Evolutionary conservation across 208 protist genomes (phyloP), one percentile per base, ranked within the genome.

Genomic region (Acanthamoeba castellanii): DNA sequence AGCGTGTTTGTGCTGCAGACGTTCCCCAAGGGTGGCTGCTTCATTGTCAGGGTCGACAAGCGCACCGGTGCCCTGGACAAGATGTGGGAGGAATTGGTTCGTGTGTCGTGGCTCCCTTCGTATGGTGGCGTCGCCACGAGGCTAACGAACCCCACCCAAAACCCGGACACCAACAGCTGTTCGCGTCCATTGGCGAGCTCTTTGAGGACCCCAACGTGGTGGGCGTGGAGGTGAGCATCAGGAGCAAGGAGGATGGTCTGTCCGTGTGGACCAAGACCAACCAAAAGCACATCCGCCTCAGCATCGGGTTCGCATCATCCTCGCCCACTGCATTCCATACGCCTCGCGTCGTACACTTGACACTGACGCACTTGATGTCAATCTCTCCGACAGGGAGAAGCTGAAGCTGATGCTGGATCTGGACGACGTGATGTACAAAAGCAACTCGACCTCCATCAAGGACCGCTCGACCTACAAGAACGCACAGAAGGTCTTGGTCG

Each of bases 141-240:
- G 42, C 42, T 45, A 3, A 45, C 42, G 1, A 45, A 45, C 50
- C 4, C n/a, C 57, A 34, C 84, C 27, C 61, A 8, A 20, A 68
- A 1, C 27, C 22, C 3, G 3, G 25, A 68, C 11, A 11, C 66
- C 37, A 30, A 37, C 37, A 95, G 94, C 25, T 96, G 50, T 92
- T 96, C 47, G 95, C 94, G 22, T 22, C 70, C 27, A 81, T 96
- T 37, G 95, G 95, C 9, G 95, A 96, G 81, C 52, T 66, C 18
- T 96, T 96, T 95, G 95, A 93, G 68, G 95, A 96, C 6, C 95
- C 95, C 18, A 90, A 95, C 34, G 95, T 96, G 52, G 95, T 96
- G 20, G 95, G 95, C 30, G 91, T 96, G 9, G 94, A 95, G 13
- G 76, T 96, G 42, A 95, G 93, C 88, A 95, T 96, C 84, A 70